Evolutionary conservation across 305 asterid genomes (phyloP), one percentile per base, ranked within the genome.

Genomic region (Fraxinus baroniana): DNA sequence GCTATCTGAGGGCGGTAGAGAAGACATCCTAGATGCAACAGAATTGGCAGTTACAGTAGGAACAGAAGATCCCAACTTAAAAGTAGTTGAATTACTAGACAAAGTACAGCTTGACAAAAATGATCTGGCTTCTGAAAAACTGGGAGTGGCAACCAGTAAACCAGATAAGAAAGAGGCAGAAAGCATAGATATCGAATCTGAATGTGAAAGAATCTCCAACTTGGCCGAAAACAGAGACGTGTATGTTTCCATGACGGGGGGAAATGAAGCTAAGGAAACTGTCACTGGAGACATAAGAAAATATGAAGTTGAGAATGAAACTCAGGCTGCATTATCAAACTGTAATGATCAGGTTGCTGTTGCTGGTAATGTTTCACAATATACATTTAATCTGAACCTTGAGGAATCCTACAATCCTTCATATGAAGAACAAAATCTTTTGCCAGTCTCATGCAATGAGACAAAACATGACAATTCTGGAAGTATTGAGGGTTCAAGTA

Each of bases 11-110:
- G 32, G 60, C 36, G 0, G 72, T 44, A 15, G 36, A 71, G 73
- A 46, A 60, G 76, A 32, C 26, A 33, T 71, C 26, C 7, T 71
- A 32, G 76, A 32, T 71, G 20, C 76, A 71, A 71, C 76, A 5
- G 44, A 71, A n/a, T 32, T 71, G 44, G 24, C 6, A 33, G 76
- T 15, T 71, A 6, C 46, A 71, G 76, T 7, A 39, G 52, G 28
- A 70, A 17, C 64, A 78, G 49, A 44, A 71, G 68, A 60, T 71
- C 71, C 76, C 76, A 71, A 71, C 76, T 32, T 71, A 71, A 33
- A 71, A 71, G 76, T 17, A 33, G 6, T 71, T 17, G 46, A 71
- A 71, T 33, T 71, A 32, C 76, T 32, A 17, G 76, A 71, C 44
- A 33, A 71, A 17, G 22, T 33, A 71, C 26, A 71, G 44, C 41